Conservation (phyloP, 2,329 filamentous ascomycete species). For the Venturia asperata region DNA sequence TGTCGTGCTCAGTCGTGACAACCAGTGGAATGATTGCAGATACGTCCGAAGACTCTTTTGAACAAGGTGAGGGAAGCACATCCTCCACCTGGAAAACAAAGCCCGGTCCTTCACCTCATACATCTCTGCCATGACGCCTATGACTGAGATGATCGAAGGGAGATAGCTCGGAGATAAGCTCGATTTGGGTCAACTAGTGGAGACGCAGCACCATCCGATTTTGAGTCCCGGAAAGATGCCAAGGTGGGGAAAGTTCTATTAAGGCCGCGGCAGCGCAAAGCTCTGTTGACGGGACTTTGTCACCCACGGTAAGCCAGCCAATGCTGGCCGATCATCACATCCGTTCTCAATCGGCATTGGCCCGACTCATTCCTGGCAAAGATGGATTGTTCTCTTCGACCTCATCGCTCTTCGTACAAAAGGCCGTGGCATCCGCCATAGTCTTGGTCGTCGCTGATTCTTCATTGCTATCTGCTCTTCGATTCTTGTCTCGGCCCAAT, state of each 20-base stretch:
- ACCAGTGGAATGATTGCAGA: too few species aligned
- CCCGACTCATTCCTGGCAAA: background rate
- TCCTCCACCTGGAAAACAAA: too few species aligned
- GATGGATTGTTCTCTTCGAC: background rate
- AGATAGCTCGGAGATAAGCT: background rate
- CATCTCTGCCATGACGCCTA: background rate
- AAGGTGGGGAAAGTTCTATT: background rate
- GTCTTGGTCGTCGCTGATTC: background rate
- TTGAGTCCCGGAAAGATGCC: background rate
- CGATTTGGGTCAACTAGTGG: background rate
- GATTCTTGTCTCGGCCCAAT: background rate
- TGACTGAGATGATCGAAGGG: background rate
- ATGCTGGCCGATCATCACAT: background rate
- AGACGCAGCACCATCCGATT: background rate
- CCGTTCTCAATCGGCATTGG: background rate
- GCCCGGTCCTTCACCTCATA: background rate
- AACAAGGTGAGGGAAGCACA: too few species aligned
- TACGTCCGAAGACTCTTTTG: too few species aligned
- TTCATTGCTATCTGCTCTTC: background rate
- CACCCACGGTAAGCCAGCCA: background rate
- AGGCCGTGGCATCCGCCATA: background rate
- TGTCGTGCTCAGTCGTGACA: too few species aligned
- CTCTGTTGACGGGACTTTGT: conserved; percentile 5
- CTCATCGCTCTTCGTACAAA: background rate
- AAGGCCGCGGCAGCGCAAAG: background rate